phyloP scores from a whole-genome alignment of 257 asterid species.

The Petrea volubilis region DNA sequence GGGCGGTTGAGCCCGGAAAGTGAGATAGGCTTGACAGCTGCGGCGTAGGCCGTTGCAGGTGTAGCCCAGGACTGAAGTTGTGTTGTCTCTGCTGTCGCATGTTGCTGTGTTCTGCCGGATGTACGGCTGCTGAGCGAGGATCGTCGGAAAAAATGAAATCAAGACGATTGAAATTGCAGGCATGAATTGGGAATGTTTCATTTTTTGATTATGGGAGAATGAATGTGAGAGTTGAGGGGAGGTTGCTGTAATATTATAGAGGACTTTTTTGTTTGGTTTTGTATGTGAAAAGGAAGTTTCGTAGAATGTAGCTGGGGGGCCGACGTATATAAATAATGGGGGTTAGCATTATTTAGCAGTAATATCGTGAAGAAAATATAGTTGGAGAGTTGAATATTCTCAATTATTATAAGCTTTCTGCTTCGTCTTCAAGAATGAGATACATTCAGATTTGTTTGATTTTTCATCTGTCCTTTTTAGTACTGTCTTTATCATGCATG shows the following conservation, averaged over 20 bases:
- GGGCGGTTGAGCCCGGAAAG: conserved; percentile 68
- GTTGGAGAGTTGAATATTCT: conserved; percentile 3
- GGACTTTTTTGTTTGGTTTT: not conserved
- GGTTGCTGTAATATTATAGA: not conserved
- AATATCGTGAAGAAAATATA: not conserved
- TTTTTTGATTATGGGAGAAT: not conserved
- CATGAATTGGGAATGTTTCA: conserved; percentile 30
- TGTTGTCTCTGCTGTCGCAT: conserved; percentile 33
- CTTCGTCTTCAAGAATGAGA: not conserved
- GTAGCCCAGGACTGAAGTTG: conserved; percentile 70
- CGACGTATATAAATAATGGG: too few species aligned
- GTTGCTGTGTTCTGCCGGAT: conserved; percentile 19
- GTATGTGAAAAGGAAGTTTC: conserved; percentile 6
- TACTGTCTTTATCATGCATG: not conserved
- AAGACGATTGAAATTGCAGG: conserved; percentile 32
- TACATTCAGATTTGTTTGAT: not conserved
- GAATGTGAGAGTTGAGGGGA: conserved; percentile 7
- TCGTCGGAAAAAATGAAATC: conserved; percentile 28
- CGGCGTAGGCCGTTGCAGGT: conserved; percentile 62
- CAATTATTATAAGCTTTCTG: not conserved
- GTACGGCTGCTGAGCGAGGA: conserved; percentile 74
- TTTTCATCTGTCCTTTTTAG: not conserved
- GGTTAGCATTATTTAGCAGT: not conserved
- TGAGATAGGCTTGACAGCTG: conserved; percentile 69
- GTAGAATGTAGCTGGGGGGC: not conserved